Evolutionary conservation across 441 rosid genomes (phyloP).

Genomic region (Erodium trifolium): DNA sequence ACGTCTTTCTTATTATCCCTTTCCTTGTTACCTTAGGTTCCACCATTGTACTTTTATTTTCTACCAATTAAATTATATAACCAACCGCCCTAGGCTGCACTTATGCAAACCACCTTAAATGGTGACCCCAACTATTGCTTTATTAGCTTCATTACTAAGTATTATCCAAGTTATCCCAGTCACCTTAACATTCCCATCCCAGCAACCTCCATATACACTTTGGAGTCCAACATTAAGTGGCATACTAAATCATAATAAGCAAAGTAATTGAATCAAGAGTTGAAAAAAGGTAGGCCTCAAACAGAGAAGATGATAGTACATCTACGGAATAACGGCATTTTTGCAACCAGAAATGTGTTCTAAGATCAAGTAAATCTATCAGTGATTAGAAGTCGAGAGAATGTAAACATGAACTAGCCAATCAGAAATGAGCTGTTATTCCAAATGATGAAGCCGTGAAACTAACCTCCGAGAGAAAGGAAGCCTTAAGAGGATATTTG

Average conservation of each 20-base stretch:
- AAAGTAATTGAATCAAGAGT: too few species aligned
- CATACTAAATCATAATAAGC: too few species aligned
- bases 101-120: neutral
- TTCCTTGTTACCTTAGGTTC: neutral
- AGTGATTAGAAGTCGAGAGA: neutral
- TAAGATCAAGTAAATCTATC: neutral
- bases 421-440: neutral
- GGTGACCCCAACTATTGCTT: neutral
- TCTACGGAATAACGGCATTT: neutral
- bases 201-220: too few species aligned
- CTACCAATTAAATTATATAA: neutral
- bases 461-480: constrained; percentile 83
- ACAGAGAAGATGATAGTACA: neutral
- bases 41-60: neutral
- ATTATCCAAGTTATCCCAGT: too few species aligned
- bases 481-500: constrained; percentile 61
- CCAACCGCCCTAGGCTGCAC: neutral
- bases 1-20: neutral
- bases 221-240: too few species aligned
- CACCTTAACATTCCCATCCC: too few species aligned
- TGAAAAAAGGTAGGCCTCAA: too few species aligned
- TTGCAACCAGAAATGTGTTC: neutral
- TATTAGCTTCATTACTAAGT: too few species aligned
- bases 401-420: neutral
- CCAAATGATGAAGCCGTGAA: constrained; percentile 11